Evolutionary conservation across 2,329 filamentous ascomycete species (phyloP).

Genomic region (Fusarium sp.): DNA sequence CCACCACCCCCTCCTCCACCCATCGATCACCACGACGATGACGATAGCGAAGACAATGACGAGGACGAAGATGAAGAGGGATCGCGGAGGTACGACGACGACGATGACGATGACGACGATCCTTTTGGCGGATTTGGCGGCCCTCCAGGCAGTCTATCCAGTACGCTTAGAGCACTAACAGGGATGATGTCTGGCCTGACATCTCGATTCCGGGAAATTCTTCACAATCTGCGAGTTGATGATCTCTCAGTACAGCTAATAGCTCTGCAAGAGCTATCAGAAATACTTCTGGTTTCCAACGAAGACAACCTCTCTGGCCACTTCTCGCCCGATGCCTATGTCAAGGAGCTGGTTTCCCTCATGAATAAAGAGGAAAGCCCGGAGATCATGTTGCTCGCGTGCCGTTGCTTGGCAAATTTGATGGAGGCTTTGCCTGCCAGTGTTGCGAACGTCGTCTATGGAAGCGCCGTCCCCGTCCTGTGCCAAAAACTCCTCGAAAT

Average conservation of each 20-base stretch:
- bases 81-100: conserved; percentile 63
- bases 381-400: conserved; percentile 96
- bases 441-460: conserved; percentile 95
- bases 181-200: conserved; percentile 93
- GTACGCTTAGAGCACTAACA: conserved; percentile 85
- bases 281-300: conserved; percentile 92
- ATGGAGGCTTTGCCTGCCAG: conserved; percentile 97
- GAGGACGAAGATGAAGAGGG: conserved; percentile 50
- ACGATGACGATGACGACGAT: conserved; percentile 76
- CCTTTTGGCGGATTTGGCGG: conserved; percentile 76
- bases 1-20: conserved; percentile 57
- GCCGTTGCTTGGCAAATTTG: conserved; percentile 92
- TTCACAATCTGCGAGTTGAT: conserved; percentile 81
- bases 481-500: conserved; percentile 97
- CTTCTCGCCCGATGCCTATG: conserved; percentile 92
- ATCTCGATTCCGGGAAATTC: conserved; percentile 80
- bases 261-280: conserved; percentile 91
- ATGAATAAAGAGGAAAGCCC: conserved; percentile 98
- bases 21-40: conserved; percentile 51
- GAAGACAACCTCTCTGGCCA: conserved; percentile 96
- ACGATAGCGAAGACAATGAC: conserved; percentile 51
- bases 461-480: conserved; percentile 92
- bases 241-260: conserved; percentile 92
- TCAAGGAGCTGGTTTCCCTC: conserved; percentile 90
- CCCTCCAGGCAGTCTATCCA: conserved; percentile 73